A percentile compares a stretch with the other conserved stretches of the same genome.
Conservation (phyloP, 2,329 filamentous ascomycete species). For the Zymoseptoria brevis region DNA sequence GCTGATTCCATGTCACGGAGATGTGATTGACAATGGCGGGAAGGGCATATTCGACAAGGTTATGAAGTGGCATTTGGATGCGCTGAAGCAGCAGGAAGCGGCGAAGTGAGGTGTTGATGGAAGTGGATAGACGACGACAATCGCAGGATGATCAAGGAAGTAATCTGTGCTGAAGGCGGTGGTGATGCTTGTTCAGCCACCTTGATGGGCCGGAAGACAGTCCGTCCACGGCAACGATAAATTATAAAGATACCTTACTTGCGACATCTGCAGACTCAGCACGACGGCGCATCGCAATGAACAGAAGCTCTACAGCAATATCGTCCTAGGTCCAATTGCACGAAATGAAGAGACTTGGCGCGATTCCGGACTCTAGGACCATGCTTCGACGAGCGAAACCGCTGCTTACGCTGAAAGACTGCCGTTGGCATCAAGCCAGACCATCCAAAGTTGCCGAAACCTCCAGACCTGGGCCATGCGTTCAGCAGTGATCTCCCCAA, state of each 20-base stretch:
- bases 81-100: constrained; percentile 27
- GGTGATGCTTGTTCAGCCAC: background rate
- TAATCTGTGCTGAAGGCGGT: background rate
- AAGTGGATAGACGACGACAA: too few relatives aligned
- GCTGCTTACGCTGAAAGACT: too few relatives aligned
- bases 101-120: too few relatives aligned
- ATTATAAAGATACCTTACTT: background rate
- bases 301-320: background rate
- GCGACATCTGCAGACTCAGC: too few relatives aligned
- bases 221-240: background rate
- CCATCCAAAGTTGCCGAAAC: too few relatives aligned
- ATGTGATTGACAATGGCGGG: constrained; percentile 67
- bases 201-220: background rate
- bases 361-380: too few relatives aligned
- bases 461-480: too few relatives aligned
- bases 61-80: constrained; percentile 72
- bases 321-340: background rate
- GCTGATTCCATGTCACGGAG: constrained; percentile 87
- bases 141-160: too few relatives aligned
- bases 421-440: too few relatives aligned
- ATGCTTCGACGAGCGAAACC: background rate
- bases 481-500: too few relatives aligned
- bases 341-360: too few relatives aligned
- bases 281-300: background rate
- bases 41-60: constrained; percentile 71